Percentiles rank a stretch among this genome's conserved stretches.
Evolutionary conservation across 2,329 filamentous ascomycete species (phyloP).

Genomic region (Aspergillus sp.): DNA sequence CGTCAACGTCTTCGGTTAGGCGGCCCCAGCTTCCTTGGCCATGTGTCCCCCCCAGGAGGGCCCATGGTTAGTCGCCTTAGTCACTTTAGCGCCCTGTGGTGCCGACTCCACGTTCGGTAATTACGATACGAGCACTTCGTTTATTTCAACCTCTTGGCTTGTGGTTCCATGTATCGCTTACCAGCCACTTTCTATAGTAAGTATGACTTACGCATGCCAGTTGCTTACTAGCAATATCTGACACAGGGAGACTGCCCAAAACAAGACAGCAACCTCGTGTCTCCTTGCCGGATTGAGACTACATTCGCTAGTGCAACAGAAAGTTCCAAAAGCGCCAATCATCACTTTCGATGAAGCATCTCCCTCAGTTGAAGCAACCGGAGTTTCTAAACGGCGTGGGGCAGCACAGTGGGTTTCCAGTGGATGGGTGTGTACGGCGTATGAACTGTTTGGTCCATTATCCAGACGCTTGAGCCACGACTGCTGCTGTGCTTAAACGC

Average conservation of each 20-base stretch:
- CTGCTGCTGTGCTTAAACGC: neutral
- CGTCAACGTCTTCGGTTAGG: neutral
- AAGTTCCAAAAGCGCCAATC: constrained; percentile 1
- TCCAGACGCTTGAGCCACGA: neutral
- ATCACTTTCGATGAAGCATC: neutral
- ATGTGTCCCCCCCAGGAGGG: neutral
- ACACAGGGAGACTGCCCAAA: too few species aligned
- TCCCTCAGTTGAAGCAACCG: neutral
- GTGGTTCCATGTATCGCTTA: too few species aligned
- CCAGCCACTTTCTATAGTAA: too few species aligned
- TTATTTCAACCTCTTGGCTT: too few species aligned
- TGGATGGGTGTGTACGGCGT: too few species aligned
- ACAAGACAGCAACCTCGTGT: neutral
- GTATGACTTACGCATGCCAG: too few species aligned
- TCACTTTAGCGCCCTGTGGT: neutral
- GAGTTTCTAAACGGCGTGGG: constrained; percentile 3
- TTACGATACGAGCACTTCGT: neutral
- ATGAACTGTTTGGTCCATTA: too few species aligned
- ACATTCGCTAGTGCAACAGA: neutral
- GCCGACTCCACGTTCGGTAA: neutral
- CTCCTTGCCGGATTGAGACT: neutral
- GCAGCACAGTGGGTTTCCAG: neutral
- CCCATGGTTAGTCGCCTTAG: neutral
- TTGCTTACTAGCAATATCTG: too few species aligned
- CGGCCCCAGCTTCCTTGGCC: neutral